A percentile compares a stretch with the other conserved stretches of the same genome.
Evolutionary conservation across 2,329 filamentous ascomycete genomes (phyloP).

Genomic region (Nigrograna mackinnonii): DNA sequence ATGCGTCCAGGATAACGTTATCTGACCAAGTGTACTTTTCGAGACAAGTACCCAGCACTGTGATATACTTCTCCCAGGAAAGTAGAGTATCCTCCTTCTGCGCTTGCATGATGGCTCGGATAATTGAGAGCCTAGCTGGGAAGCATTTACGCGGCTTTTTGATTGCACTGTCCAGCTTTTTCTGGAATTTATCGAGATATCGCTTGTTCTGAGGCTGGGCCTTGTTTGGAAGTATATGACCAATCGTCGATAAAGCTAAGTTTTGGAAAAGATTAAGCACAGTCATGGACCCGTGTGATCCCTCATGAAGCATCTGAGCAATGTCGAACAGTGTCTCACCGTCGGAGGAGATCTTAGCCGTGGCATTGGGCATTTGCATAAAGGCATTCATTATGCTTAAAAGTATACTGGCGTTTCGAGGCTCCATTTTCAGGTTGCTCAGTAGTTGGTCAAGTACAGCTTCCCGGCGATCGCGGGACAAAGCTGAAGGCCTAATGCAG

Average conservation of each 20-base stretch:
- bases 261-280: conserved; percentile 25
- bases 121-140: conserved; percentile 23
- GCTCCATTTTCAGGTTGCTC: conserved; percentile 13
- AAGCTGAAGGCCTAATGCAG: conserved; percentile 22
- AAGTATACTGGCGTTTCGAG: conserved; percentile 10
- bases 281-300: conserved; percentile 12
- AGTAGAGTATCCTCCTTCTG: conserved; percentile 25
- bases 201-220: conserved; percentile 34
- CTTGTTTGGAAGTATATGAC: conserved; percentile 36
- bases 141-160: conserved; percentile 26
- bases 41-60: conserved; percentile 23
- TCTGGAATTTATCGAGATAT: conserved; percentile 30
- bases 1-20: conserved; percentile 27
- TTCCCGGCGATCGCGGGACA: conserved; percentile 36
- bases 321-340: conserved; percentile 28
- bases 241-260: conserved; percentile 26
- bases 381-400: conserved; percentile 33
- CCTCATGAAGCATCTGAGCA: conserved; percentile 24
- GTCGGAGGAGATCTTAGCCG: conserved; percentile 33
- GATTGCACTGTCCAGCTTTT: conserved; percentile 18
- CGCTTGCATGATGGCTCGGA: conserved; percentile 25
- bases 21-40: conserved; percentile 11
- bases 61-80: conserved; percentile 23
- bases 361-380: conserved; percentile 40
- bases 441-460: conserved; percentile 31